Base-by-base conservation (phyloP, 305 asterid species). In the Fraxinus sp. region DNA sequence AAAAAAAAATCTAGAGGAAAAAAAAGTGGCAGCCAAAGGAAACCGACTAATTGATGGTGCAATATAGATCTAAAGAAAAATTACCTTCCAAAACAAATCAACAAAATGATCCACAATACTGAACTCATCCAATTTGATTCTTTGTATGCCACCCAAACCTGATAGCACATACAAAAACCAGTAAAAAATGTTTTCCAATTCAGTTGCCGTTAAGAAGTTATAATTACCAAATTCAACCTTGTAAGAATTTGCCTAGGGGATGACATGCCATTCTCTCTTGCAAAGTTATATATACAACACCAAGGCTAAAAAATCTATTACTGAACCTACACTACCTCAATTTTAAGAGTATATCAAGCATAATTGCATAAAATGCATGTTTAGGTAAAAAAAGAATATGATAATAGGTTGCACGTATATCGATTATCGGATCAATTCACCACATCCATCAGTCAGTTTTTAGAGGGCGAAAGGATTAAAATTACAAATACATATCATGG, bases 111-210 rank as follows among this genome's bases (percentile, higher is more conserved):
- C 98, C 99, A 95, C 16, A 88, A 4, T 64, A 86, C 82, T 33
- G 94, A 85, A 57, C 82, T 85, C 33, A 16, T 75, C 92, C 91
- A 93, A 81, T 84, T 86, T 11, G 93, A 80, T 87, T 95, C 99
- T 85, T 94, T 94, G 82, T 95, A 93, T 1, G 91, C 92, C 77
- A 95, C 90, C 99, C 99, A 95, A 39, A 94, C 99, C 99, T 95
- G 86, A 80, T 57, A 85, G 80, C 22, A 30, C 62, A 71, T 9
- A 36, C 55, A 80, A 83, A 81, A 13, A 77, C 30, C 70, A 77
- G 64, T 64, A 71, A 8, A 62, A 9, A 24, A 46, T 46, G 28
- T 39, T 26, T 37, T 73, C 64, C 39, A 37, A 75, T 13, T 30
- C 66, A 26, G 36, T 74, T 5, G 11, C 49, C 0, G n/a, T 57